phyloP scores from a whole-genome alignment of 306 rosid species.

The Glycyrrhiza uralensis region DNA sequence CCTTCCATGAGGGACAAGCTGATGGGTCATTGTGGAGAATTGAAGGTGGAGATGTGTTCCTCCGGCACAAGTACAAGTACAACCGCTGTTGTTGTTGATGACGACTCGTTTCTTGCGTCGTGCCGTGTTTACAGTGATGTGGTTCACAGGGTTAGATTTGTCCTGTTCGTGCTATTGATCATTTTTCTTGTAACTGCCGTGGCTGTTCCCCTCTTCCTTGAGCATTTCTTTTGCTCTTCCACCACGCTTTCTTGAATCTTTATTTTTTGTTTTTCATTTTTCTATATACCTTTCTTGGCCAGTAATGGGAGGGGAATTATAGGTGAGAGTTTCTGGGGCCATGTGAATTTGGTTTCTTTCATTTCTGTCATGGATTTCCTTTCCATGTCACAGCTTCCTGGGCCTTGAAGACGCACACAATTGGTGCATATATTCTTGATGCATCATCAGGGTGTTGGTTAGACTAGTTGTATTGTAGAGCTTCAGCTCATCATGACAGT shows the following conservation, averaged over 20 bases:
- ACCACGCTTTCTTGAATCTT: neutral
- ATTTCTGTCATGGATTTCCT: neutral
- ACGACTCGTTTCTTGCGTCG: neutral
- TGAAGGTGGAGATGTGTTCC: conserved; percentile 28
- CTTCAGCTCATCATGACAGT: neutral
- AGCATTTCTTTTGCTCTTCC: conserved; percentile 25
- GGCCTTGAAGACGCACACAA: neutral
- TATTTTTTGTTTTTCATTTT: neutral
- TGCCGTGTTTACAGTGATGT: conserved; percentile 30
- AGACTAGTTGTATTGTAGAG: neutral
- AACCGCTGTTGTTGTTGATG: neutral
- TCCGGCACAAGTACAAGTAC: neutral
- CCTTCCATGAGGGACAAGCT: conserved; percentile 21
- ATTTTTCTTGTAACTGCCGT: conserved; percentile 20
- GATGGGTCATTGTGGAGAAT: conserved; percentile 27
- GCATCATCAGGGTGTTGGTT: too few relatives aligned
- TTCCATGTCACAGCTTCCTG: neutral
- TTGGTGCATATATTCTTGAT: neutral
- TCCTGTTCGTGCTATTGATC: neutral
- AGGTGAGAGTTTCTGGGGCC: neutral
- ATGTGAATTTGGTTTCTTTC: neutral
- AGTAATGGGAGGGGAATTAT: neutral
- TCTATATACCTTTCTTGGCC: neutral
- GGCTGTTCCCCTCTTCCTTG: conserved; percentile 9
- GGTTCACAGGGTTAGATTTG: conserved; percentile 12